A percentile compares a stretch with the other conserved stretches of the same genome.
Evolutionary conservation across 2,329 filamentous ascomycete genomes (phyloP).

Genomic region (Trichophyton verrucosum): DNA sequence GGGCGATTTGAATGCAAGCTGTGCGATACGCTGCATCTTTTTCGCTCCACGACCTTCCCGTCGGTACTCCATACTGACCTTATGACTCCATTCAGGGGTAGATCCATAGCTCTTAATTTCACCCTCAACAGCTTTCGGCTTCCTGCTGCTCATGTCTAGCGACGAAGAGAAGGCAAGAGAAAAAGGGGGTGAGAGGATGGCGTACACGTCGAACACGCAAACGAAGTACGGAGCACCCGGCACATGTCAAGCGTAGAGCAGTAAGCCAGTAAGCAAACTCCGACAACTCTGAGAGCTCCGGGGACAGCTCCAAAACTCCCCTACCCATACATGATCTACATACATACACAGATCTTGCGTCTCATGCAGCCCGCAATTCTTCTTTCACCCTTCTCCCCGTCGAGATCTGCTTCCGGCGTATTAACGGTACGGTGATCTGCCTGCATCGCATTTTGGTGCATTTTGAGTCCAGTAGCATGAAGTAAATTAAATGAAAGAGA

Average conservation of each 20-base stretch:
- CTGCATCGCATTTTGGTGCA: not conserved
- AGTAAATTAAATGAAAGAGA: conserved; percentile 1
- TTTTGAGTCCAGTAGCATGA: not conserved
- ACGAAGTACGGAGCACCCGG: not conserved
- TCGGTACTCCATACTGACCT: not conserved
- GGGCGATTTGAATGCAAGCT: not conserved
- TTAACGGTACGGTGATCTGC: not conserved
- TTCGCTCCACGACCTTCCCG: not conserved
- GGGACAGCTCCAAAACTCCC: not conserved
- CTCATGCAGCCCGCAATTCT: not conserved
- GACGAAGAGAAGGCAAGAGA: not conserved
- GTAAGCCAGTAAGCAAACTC: not conserved
- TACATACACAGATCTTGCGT: not conserved
- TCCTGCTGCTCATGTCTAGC: not conserved
- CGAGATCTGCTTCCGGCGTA: conserved; percentile 1
- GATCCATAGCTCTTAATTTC: not conserved
- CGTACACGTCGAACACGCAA: not conserved
- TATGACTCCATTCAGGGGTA: not conserved
- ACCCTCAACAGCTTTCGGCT: not conserved
- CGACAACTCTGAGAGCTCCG: not conserved
- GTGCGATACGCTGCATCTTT: not conserved
- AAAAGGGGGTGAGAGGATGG: too few relatives aligned
- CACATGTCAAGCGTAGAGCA: not conserved
- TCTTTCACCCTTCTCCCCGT: not conserved
- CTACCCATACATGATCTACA: not conserved